phyloP scores from a whole-genome alignment of 1,284 basidiomycete species.

The Moniliophthora roreri region DNA sequence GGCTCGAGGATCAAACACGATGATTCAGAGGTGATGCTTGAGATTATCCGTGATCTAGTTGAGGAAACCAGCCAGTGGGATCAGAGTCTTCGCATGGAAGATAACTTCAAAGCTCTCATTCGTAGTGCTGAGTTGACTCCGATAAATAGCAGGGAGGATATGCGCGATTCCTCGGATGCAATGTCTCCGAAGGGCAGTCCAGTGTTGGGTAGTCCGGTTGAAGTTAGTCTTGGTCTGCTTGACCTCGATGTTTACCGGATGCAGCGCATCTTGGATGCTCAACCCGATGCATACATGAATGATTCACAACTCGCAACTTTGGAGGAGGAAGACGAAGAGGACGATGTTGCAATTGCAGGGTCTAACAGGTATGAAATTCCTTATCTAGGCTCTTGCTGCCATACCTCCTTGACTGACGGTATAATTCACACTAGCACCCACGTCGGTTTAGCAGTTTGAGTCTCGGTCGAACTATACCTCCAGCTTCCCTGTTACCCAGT shows the following conservation, averaged over 20 bases:
- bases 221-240: constrained; percentile 13
- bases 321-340: constrained; percentile 6
- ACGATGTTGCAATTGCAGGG: neutral
- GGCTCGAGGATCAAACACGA: constrained; percentile 12
- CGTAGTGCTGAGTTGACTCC: constrained; percentile 25
- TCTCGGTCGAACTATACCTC: too few relatives aligned
- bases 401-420: neutral
- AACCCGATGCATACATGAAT: constrained; percentile 2
- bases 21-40: constrained; percentile 31
- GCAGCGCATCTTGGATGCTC: constrained; percentile 2
- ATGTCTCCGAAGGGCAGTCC: neutral
- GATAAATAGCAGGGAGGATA: neutral
- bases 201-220: constrained; percentile 6
- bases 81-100: constrained; percentile 41
- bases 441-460: neutral
- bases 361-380: neutral
- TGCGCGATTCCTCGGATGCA: neutral
- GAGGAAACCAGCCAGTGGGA: constrained; percentile 50
- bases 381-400: neutral
- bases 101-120: constrained; percentile 44
- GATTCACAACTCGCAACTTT: constrained; percentile 4
- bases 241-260: constrained; percentile 13
- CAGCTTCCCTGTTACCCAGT: too few relatives aligned
- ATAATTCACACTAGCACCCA: too few relatives aligned
- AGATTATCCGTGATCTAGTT: constrained; percentile 44